These are phyloP conservation scores for Suillus subluteus DNA, from an alignment of 768 basidiomycete genomes.

Conservation along the genomic window DNA sequence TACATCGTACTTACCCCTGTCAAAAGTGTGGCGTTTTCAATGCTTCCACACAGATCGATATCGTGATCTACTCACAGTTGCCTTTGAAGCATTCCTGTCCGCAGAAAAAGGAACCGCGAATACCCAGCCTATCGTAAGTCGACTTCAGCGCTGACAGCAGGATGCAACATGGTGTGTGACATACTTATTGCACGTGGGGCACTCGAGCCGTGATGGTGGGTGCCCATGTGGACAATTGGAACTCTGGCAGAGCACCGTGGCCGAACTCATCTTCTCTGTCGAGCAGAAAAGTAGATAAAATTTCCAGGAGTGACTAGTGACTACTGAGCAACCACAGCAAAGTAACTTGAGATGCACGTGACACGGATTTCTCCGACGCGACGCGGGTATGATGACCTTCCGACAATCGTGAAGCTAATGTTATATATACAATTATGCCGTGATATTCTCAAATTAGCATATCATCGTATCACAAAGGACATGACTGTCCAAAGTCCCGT, in stretches of 20 bases:
- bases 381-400: background rate
- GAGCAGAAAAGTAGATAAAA: background rate
- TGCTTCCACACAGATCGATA: conserved; percentile 3
- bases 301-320: background rate
- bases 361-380: conserved; percentile 12
- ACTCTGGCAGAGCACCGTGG: conserved; percentile 62
- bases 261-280: conserved; percentile 39
- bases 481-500: background rate
- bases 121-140: conserved; percentile 60
- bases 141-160: conserved; percentile 17
- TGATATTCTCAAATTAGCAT: background rate
- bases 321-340: too few species aligned
- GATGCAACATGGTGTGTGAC: conserved; percentile 19
- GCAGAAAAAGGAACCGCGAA: conserved; percentile 88
- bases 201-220: conserved; percentile 85
- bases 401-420: background rate
- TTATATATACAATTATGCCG: conserved; percentile 8
- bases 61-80: conserved; percentile 67
- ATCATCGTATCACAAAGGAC: background rate
- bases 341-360: conserved; percentile 20
- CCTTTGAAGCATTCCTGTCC: conserved; percentile 96
- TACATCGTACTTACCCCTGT: conserved; percentile 29
- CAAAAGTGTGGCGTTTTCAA: conserved; percentile 3
- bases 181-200: conserved; percentile 93
- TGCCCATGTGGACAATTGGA: conserved; percentile 75